Evolutionary conservation across 2,329 filamentous ascomycete species (phyloP), one percentile per base, ranked within the genome.

Genomic region (Ambrosiella beaveri): DNA sequence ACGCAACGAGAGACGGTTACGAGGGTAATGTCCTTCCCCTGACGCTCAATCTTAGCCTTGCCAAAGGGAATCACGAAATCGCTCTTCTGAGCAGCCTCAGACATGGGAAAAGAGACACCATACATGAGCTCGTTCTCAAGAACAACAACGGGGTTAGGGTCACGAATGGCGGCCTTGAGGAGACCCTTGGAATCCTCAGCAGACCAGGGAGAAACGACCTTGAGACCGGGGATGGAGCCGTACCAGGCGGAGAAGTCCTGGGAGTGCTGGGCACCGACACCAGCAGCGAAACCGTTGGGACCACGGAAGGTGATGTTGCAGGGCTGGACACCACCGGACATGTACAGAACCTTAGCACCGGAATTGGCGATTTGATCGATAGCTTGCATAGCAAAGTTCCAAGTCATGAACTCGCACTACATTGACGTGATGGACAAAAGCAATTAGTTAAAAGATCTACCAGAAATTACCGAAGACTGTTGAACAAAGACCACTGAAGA

Each of bases 301-400:
- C 93, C 93, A 71, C 93, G 90, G 85, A 98, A 98, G 66, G 93
- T 97, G 74, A 98, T 91, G 78, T 97, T 97, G 77, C 93, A 98
- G 67, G 93, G 93, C 75, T 98, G 93, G 72, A 96, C 97, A 72
- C 93, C 93, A 67, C 93, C 93, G 63, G 93, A 97, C 93, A 98
- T 98, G 80, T 98, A 98, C 69, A 98, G 91, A 59, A 93, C 98
- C 81, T 98, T 98, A 69, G 89, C 93, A 66, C 80, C 93, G 54
- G 91, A 97, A 83, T 98, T 98, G 82, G 98, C 90, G 70, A 98
- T 88, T 73, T 98, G 93, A 72, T 98, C 93, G 73, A 98, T 98
- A 70, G 93, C 88, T 77, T 98, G 93, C 93, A 98, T 98, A 73
- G 93, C 91, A 71, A 97, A 97, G 82, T 98, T 98, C 83, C 95